Conservation (phyloP, 306 rosid genomes). For the Ceratonia siliqua region DNA sequence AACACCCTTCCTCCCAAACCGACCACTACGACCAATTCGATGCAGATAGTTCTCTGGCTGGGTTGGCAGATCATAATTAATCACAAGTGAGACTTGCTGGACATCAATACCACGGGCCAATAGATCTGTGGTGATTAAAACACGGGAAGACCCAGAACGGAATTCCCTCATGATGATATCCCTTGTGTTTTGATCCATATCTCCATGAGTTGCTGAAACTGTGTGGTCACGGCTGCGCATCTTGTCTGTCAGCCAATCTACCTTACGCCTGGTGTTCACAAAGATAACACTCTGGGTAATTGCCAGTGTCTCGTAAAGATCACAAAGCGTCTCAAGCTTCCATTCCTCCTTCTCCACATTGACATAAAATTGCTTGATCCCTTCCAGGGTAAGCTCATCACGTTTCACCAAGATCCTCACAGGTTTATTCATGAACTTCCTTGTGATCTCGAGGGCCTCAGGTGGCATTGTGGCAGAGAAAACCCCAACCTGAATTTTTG, state of each 20-base stretch:
- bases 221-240: slow-evolving; percentile 71
- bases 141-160: slow-evolving; percentile 77
- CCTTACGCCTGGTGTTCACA: slow-evolving; percentile 73
- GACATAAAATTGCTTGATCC: slow-evolving; percentile 67
- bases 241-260: slow-evolving; percentile 71
- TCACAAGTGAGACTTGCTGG: slow-evolving; percentile 71
- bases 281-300: slow-evolving; percentile 71
- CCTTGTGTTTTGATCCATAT: slow-evolving; percentile 80
- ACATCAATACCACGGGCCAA: slow-evolving; percentile 76
- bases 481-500: slow-evolving; percentile 76
- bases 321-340: slow-evolving; percentile 72
- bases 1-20: slow-evolving; percentile 75
- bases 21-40: slow-evolving; percentile 75
- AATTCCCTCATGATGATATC: slow-evolving; percentile 81
- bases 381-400: slow-evolving; percentile 71
- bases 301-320: slow-evolving; percentile 67
- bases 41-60: slow-evolving; percentile 74
- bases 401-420: slow-evolving; percentile 69
- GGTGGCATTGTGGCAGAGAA: slow-evolving; percentile 82
- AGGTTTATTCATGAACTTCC: slow-evolving; percentile 75
- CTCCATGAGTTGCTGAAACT: slow-evolving; percentile 75
- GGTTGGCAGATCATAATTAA: slow-evolving; percentile 71
- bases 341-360: slow-evolving; percentile 68
- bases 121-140: slow-evolving; percentile 69
- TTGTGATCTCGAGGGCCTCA: slow-evolving; percentile 75